Conservation (phyloP, 495 filamentous ascomycete genomes). For the Hypoxylon rickii region DNA sequence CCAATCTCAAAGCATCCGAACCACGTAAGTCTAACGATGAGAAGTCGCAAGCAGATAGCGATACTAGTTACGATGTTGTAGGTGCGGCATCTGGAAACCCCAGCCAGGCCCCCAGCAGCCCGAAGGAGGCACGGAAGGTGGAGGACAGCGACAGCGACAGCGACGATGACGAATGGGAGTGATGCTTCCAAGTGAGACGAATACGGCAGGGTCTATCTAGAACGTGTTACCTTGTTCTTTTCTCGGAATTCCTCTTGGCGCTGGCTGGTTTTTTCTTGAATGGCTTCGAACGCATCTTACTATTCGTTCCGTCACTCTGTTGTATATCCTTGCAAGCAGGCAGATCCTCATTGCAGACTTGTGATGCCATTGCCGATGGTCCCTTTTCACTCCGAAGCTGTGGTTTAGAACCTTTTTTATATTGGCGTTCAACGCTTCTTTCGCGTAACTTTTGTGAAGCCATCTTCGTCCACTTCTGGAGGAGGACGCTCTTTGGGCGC, state of each 20-base stretch:
- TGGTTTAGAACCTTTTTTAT: not conserved
- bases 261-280: slow-evolving; percentile 20
- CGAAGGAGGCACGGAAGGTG: slow-evolving; percentile 61
- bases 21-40: slow-evolving; percentile 83
- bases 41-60: slow-evolving; percentile 82
- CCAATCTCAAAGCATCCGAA: slow-evolving; percentile 61
- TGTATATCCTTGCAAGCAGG: slow-evolving; percentile 34
- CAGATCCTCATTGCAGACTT: slow-evolving; percentile 17
- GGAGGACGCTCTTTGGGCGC: slow-evolving; percentile 65
- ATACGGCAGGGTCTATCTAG: slow-evolving; percentile 1
- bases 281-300: slow-evolving; percentile 28
- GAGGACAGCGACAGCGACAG: slow-evolving; percentile 60
- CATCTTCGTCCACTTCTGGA: slow-evolving; percentile 89
- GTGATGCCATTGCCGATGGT: slow-evolving; percentile 15
- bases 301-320: slow-evolving; percentile 16
- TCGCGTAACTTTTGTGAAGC: slow-evolving; percentile 85
- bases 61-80: slow-evolving; percentile 92
- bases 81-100: slow-evolving; percentile 73
- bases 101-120: slow-evolving; percentile 74
- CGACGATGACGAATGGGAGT: slow-evolving; percentile 91
- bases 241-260: slow-evolving; percentile 28
- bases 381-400: slow-evolving; percentile 5
- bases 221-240: slow-evolving; percentile 2
- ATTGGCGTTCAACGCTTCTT: slow-evolving; percentile 62
- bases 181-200: slow-evolving; percentile 24